Percentiles rank a stretch among this genome's conserved stretches.
phyloP scores from a whole-genome alignment of 2,329 filamentous ascomycete species.

The Calonectria leucothoes region DNA sequence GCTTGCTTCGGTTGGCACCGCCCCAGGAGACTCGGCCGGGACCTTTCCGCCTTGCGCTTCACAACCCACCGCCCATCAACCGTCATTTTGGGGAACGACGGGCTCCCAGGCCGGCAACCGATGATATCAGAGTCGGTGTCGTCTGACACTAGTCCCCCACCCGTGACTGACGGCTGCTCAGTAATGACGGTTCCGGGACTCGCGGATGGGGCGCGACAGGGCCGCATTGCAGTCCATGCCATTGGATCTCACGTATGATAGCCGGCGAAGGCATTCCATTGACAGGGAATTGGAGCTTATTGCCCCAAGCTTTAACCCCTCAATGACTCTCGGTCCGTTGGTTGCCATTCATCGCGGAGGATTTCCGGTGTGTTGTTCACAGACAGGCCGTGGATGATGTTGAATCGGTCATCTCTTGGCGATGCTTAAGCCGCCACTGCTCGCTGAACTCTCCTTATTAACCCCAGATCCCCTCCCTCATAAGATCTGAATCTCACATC shows the following conservation, averaged over 20 bases:
- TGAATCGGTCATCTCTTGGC: conserved; percentile 23
- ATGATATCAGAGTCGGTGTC: conserved; percentile 42
- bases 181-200: conserved; percentile 29
- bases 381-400: conserved; percentile 14
- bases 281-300: conserved; percentile 18
- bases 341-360: conserved; percentile 41
- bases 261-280: conserved; percentile 11
- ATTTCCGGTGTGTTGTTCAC: conserved; percentile 37
- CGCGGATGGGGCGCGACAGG: conserved; percentile 25
- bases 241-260: conserved; percentile 31
- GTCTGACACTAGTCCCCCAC: conserved; percentile 40
- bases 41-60: conserved; percentile 43
- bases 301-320: conserved; percentile 13
- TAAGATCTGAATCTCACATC: not conserved
- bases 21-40: conserved; percentile 42
- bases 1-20: conserved; percentile 54
- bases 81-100: conserved; percentile 25
- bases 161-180: conserved; percentile 34
- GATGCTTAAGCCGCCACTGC: conserved; percentile 37
- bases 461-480: conserved; percentile 27
- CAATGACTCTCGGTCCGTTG: conserved; percentile 39
- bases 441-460: conserved; percentile 38
- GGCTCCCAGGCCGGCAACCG: conserved; percentile 23
- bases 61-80: conserved; percentile 37
- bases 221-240: conserved; percentile 27